Evolutionary conservation across 139 green algal species (phyloP), one percentile per base, ranked within the genome.

Genomic region (Chlamydomonas sp.): DNA sequence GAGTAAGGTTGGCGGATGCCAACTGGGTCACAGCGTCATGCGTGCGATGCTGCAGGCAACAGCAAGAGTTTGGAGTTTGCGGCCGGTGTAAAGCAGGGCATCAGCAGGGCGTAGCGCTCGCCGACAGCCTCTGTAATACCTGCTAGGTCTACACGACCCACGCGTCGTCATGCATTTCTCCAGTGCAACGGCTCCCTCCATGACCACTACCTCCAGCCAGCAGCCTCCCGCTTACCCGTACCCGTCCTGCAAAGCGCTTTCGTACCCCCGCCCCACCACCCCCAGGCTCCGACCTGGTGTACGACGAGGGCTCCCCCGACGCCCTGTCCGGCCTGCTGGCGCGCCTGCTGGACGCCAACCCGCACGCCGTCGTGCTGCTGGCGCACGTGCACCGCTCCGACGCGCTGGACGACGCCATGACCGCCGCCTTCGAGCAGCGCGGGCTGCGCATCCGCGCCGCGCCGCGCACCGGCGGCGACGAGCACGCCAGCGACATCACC

Each of bases 261-360:
- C 64, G 10, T 69, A 12, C 12, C 10, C 64, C 9, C 64, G 64
- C 64, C 64, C 64, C 9, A 10, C 64, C 64, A 49, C 31, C 31
- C 31, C 5, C 83, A 87, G 84, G 84, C 62, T 83, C 75, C 1
- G 84, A 88, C 63, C 76, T 88, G 63, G 84, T 88, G 64, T 88
- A 78, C 74, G 75, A 88, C 57, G 64, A 83, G 2, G 4, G 4
- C 75, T 61, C 12, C 57, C 75, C 84, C 15, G 74, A 67, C 49
- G 63, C 57, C 4, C 64, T 88, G 74, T 75, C 75, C 15, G 75
- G 75, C 57, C 49, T 88, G 74, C 84, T 88, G 75, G 6, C 10
- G 61, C 74, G 75, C n/a, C 84, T 88, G 75, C 63, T 88, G 84
- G 66, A 5, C 57, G 17, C 75, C 84, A 78, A 69, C 75, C 84